Base-by-base conservation (phyloP, 2,329 filamentous ascomycete genomes). In the Pyrenochaeta sp. region DNA sequence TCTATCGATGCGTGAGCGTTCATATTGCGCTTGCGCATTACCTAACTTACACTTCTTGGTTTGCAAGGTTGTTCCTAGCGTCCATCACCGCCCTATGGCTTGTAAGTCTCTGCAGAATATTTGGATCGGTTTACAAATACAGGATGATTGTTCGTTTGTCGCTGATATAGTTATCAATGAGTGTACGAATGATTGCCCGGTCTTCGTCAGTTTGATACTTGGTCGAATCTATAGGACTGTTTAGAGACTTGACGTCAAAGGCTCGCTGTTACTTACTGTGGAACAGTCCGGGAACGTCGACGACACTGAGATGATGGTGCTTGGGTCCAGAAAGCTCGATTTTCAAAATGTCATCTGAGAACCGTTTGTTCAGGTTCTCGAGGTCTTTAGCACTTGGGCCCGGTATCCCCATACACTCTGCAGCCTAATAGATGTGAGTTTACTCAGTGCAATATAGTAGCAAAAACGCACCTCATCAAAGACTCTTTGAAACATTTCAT, bases 211-310 rank as follows among this genome's bases (percentile, higher is more conserved):
- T 60, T 40, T 60, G 57, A 43, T 60, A 60, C 36, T 60, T 60
- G 27, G 52, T 60, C 36, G 57, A 49, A 34, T 60, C 57, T 60
- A 47, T n/a, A 30, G 5, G 13, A 34, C 32, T 24, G 46, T n/a
- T 40, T n/a, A 52, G 34, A 43, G 25, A 39, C 36, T 15, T 5
- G 36, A 10, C 6, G n/a, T 15, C n/a, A 19, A 36, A 36, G 13
- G 32, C 32, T 39, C n/a, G 13, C 27, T 30, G 6, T 30, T 30
- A 34, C 52, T 45, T 46, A 59, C 56, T 59, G 34, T 59, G 52
- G 52, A 81, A 81, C 7, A 81, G 73, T 0, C 80, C 79, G 1
- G 79, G 80, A 0, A 81, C 71, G 51, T 81, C 78, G 22, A 81
- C 76, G 4, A 81, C 71, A 39, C 70, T 79, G 6, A 82, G 64